phyloP scores from a whole-genome alignment of 305 asterid genomes.

The Fraxinus latifolia region DNA sequence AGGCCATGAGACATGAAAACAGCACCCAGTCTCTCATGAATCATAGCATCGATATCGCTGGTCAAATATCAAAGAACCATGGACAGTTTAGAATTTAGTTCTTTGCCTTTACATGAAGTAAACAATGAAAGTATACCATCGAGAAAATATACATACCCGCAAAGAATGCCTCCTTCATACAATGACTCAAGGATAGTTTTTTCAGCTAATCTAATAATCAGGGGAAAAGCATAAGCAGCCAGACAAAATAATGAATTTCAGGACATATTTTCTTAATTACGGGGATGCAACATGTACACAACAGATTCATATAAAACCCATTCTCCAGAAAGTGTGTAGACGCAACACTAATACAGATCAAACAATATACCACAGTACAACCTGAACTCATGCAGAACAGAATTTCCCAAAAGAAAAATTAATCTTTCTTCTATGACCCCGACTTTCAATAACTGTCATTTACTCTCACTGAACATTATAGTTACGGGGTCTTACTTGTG shows the following conservation, averaged over 20 bases:
- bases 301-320: background rate
- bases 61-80: constrained; percentile 24
- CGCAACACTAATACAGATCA: background rate
- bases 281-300: background rate
- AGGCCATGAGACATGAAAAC: constrained; percentile 93
- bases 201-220: constrained; percentile 72
- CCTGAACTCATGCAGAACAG: background rate
- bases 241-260: constrained; percentile 5
- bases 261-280: background rate
- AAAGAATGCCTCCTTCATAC: constrained; percentile 66
- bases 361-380: background rate
- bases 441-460: constrained; percentile 10
- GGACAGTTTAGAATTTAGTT: constrained; percentile 12
- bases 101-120: constrained; percentile 8
- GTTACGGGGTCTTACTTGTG: constrained; percentile 62
- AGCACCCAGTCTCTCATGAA: constrained; percentile 72
- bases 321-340: background rate
- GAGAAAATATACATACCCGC: constrained; percentile 50
- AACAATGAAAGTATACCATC: constrained; percentile 9
- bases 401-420: background rate
- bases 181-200: constrained; percentile 60
- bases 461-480: constrained; percentile 12
- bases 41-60: constrained; percentile 82
- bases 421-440: background rate
- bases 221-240: constrained; percentile 21